Percentiles rank a stretch among this genome's conserved stretches.
Evolutionary conservation across 768 basidiomycete genomes (phyloP).

Genomic region (Multifurca ochricompacta): DNA sequence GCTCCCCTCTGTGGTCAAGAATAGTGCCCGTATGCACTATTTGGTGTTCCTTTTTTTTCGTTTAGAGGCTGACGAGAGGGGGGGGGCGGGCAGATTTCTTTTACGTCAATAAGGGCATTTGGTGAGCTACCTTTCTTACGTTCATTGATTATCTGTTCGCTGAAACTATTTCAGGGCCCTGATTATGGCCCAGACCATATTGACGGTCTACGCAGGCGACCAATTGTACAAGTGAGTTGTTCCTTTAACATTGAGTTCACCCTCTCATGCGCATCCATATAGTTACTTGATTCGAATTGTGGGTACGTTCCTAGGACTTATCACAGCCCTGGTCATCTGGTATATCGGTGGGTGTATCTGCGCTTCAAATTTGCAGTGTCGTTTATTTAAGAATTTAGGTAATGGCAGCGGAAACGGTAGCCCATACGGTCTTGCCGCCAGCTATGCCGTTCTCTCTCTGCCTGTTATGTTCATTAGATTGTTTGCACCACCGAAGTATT

Average conservation of each 20-base stretch:
- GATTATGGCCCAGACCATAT: constrained; percentile 53
- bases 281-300: constrained; percentile 39
- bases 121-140: constrained; percentile 24
- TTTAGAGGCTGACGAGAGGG: constrained; percentile 10
- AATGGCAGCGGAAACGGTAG: constrained; percentile 41
- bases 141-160: background rate
- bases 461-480: constrained; percentile 44
- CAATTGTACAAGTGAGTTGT: constrained; percentile 41
- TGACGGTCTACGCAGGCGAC: constrained; percentile 50
- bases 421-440: constrained; percentile 45
- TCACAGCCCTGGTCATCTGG: constrained; percentile 43
- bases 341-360: constrained; percentile 32
- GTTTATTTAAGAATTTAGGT: constrained; percentile 24
- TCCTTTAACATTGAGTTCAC: background rate
- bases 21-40: constrained; percentile 35
- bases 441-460: constrained; percentile 37
- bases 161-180: constrained; percentile 33
- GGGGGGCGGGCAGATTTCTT: constrained; percentile 35
- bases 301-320: constrained; percentile 41
- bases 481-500: constrained; percentile 34
- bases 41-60: background rate
- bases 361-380: background rate
- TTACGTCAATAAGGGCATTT: constrained; percentile 40
- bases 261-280: background rate
- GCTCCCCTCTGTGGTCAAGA: constrained; percentile 40